Percentiles rank a stretch among this genome's conserved stretches.
phyloP scores from a whole-genome alignment of 148 eudicot genomes.

The Amaranthus palmeri region DNA sequence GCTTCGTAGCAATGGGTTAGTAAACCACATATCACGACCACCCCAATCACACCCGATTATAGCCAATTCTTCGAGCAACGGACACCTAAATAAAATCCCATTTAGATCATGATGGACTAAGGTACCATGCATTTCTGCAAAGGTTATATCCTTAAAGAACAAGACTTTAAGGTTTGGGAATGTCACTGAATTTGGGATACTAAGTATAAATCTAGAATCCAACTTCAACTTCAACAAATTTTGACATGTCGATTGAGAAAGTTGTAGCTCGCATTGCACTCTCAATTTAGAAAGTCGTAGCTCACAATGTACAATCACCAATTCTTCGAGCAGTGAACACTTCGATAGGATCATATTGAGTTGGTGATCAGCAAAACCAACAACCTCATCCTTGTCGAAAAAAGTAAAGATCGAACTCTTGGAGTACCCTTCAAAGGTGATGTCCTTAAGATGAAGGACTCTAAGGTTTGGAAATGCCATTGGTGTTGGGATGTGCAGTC shows the following conservation, averaged over 20 bases:
- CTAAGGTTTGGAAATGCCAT: constrained; percentile 10
- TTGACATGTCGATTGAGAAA: constrained; percentile 4
- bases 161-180: constrained; percentile 23
- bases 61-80: constrained; percentile 23
- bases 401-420: too few relatives aligned
- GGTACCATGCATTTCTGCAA: neutral
- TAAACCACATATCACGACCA: constrained; percentile 6
- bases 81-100: constrained; percentile 8
- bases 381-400: too few relatives aligned
- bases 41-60: constrained; percentile 15
- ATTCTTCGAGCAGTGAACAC: too few relatives aligned
- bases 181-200: neutral
- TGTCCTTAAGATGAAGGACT: neutral
- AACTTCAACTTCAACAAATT: constrained; percentile 22
- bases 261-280: neutral
- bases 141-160: constrained; percentile 2
- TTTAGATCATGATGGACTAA: neutral
- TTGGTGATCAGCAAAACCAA: too few relatives aligned
- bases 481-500: neutral
- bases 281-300: neutral
- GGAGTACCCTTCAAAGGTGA: too few relatives aligned
- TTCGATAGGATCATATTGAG: too few relatives aligned
- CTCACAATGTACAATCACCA: too few relatives aligned
- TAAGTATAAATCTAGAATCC: constrained; percentile 9
- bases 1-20: constrained; percentile 14